A percentile compares a stretch with the other conserved stretches of the same genome.
Evolutionary conservation across 805 yeast genomes (phyloP).

Genomic region (Wickerhamomyces silvicola): DNA sequence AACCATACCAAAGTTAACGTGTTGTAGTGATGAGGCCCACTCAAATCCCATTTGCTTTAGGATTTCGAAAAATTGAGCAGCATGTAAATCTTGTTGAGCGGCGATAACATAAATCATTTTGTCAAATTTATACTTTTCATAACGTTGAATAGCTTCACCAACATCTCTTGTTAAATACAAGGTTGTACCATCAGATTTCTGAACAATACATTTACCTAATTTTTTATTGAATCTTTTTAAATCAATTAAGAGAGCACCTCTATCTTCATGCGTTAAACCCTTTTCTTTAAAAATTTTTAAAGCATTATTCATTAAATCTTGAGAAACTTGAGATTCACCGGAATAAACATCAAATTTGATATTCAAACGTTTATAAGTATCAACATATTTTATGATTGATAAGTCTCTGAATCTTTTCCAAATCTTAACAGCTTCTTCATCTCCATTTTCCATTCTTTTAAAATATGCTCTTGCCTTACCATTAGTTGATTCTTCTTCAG

Average conservation of each 20-base stretch:
- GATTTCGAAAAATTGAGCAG: constrained; percentile 90
- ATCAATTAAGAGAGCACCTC: constrained; percentile 87
- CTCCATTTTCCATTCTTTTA: constrained; percentile 91
- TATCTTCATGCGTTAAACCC: constrained; percentile 73
- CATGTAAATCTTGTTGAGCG: constrained; percentile 90
- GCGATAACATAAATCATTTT: constrained; percentile 97
- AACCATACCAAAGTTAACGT: constrained; percentile 95
- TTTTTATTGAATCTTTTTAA: constrained; percentile 81
- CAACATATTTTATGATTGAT: constrained; percentile 78
- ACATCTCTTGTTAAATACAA: constrained; percentile 92
- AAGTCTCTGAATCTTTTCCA: constrained; percentile 91
- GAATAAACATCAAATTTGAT: constrained; percentile 84
- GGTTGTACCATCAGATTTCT: constrained; percentile 93
- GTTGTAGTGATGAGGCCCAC: constrained; percentile 78
- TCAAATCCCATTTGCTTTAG: constrained; percentile 83
- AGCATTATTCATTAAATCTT: constrained; percentile 62
- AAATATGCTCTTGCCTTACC: constrained; percentile 84
- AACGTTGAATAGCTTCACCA: constrained; percentile 92
- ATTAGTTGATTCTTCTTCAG: constrained; percentile 50
- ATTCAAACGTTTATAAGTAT: constrained; percentile 87
- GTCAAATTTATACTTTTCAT: constrained; percentile 78
- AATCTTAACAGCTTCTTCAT: constrained; percentile 62
- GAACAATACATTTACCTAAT: constrained; percentile 86
- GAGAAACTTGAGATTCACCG: constrained; percentile 92
- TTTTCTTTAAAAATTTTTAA: constrained; percentile 56